phyloP scores from a whole-genome alignment of 768 basidiomycete genomes.

The Naganishia antarctica region DNA sequence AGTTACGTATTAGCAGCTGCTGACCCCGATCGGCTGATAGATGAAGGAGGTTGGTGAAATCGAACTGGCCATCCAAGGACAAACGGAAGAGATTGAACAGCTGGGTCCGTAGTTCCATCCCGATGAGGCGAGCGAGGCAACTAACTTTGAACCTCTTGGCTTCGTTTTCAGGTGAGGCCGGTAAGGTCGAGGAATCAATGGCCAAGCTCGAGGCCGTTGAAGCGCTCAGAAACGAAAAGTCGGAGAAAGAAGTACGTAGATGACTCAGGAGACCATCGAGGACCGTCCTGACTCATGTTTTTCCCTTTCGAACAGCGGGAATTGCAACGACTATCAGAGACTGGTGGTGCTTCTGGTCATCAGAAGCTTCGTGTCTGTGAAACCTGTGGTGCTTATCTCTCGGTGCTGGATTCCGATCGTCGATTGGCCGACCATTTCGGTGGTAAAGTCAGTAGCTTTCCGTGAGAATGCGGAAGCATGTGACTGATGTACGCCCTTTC shows the following conservation, averaged over 20 bases:
- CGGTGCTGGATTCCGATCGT: conserved; percentile 94
- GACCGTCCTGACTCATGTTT: conserved; percentile 21
- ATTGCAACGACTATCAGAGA: conserved; percentile 91
- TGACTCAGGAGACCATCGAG: not conserved
- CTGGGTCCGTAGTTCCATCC: conserved; percentile 56
- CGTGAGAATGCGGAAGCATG: too few species aligned
- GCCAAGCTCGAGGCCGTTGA: conserved; percentile 95
- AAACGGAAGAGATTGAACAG: conserved; percentile 94
- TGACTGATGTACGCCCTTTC: too few species aligned
- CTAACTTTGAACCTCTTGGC: conserved; percentile 37
- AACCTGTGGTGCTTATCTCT: conserved; percentile 98
- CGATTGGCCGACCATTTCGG: conserved; percentile 99
- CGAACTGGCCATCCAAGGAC: conserved; percentile 95
- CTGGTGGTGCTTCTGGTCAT: conserved; percentile 97
- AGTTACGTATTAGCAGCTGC: too few species aligned
- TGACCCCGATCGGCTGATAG: conserved; percentile 54
- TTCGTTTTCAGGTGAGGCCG: conserved; percentile 64
- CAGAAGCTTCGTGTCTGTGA: conserved; percentile 99
- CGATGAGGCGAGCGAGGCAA: too few species aligned
- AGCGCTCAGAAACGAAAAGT: conserved; percentile 90
- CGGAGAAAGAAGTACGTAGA: conserved; percentile 77
- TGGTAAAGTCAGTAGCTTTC: conserved; percentile 70
- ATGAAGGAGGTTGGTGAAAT: conserved; percentile 99
- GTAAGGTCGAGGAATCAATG: conserved; percentile 99
- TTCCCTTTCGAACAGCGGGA: conserved; percentile 62